Conservation (phyloP, 352 stramenopile species). For the Globisporangium nodosum region DNA sequence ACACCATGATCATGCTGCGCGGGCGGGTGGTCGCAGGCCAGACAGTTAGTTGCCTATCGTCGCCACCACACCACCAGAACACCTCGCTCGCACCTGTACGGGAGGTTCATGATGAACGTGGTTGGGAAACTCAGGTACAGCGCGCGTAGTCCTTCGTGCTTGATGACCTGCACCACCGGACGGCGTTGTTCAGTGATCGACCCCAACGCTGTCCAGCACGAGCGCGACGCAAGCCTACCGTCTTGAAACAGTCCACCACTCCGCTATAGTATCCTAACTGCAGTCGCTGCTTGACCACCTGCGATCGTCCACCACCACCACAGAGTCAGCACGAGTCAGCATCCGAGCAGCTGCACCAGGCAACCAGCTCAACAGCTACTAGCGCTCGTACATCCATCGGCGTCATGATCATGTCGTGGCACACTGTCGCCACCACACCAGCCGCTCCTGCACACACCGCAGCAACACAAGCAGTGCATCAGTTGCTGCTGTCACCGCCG, state of each 20-base stretch:
- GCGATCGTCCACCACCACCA: background rate
- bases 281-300: slow-evolving; percentile 98
- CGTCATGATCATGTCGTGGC: slow-evolving; percentile 98
- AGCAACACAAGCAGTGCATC: slow-evolving; percentile 12
- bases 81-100: slow-evolving; percentile 78
- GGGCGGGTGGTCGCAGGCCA: background rate
- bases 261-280: slow-evolving; percentile 98
- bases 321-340: background rate
- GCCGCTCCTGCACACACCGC: slow-evolving; percentile 51
- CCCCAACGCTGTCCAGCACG: background rate
- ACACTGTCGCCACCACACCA: slow-evolving; percentile 91
- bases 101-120: slow-evolving; percentile 98
- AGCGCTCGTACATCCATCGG: slow-evolving; percentile 89
- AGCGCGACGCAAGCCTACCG: slow-evolving; percentile 22
- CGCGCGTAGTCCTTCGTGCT: slow-evolving; percentile 63
- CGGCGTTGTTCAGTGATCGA: slow-evolving; percentile 7
- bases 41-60: too few relatives aligned
- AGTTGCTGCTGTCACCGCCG: background rate
- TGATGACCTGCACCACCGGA: slow-evolving; percentile 46
- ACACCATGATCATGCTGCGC: slow-evolving; percentile 96
- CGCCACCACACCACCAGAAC: too few relatives aligned
- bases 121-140: slow-evolving; percentile 96
- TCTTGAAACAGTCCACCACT: slow-evolving; percentile 86
- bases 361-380: background rate
- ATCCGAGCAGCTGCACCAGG: background rate